These are phyloP conservation scores for Penicillium silybi DNA, from an alignment of 495 filamentous ascomycete species.

Conservation along the genomic window DNA sequence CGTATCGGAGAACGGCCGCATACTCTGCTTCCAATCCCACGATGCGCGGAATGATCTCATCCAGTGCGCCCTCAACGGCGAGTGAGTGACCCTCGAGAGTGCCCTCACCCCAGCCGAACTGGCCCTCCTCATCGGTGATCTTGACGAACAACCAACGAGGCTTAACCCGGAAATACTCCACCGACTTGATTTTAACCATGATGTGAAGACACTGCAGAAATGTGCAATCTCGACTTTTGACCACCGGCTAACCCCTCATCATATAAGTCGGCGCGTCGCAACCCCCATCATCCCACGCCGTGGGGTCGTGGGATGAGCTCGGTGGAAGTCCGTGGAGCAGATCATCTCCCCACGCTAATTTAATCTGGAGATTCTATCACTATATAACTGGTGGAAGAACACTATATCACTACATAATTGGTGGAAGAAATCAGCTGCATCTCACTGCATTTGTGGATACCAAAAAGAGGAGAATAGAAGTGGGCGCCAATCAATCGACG, in stretches of 20 bases:
- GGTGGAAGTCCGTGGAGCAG: constrained; percentile 15
- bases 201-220: not conserved
- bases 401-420: too few relatives aligned
- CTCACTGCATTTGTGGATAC: not conserved
- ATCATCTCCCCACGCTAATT: constrained; percentile 11
- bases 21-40: constrained; percentile 76
- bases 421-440: constrained; percentile 6
- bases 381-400: too few relatives aligned
- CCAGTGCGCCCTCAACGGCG: constrained; percentile 74
- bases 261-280: not conserved
- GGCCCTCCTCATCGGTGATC: constrained; percentile 60
- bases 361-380: too few relatives aligned
- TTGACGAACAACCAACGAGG: constrained; percentile 84
- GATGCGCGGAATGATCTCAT: constrained; percentile 62
- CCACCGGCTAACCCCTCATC: not conserved
- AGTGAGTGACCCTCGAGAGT: constrained; percentile 75
- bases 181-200: constrained; percentile 67
- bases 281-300: constrained; percentile 18
- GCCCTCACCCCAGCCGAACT: constrained; percentile 76
- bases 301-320: constrained; percentile 1
- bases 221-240: not conserved
- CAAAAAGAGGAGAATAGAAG: too few relatives aligned
- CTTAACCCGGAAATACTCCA: constrained; percentile 76
- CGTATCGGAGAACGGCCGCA: too few relatives aligned
- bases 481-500: too few relatives aligned